Conservation (phyloP, 1,139 yeast species). For the Nakaseomyces glabratus region DNA sequence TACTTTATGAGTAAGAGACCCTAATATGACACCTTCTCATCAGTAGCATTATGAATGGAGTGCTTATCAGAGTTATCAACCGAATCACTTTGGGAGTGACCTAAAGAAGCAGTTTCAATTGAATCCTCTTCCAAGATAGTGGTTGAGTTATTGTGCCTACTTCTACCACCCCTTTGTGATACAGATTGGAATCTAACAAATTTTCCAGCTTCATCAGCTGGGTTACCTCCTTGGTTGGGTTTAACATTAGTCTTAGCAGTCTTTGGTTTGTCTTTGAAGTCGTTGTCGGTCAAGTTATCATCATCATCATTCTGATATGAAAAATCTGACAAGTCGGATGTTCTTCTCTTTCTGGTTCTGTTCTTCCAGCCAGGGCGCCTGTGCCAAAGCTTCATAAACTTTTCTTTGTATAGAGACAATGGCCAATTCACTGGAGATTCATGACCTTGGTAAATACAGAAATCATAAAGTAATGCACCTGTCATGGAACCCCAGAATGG, state of each 20-base stretch:
- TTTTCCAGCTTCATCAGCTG: constrained; percentile 4
- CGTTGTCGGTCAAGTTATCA: constrained; percentile 2
- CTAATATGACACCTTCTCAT: too few species aligned
- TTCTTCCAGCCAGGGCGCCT: constrained; percentile 27
- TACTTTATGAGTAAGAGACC: too few species aligned
- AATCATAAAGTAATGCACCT: constrained; percentile 41
- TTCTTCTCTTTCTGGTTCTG: constrained; percentile 22
- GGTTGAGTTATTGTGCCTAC: constrained; percentile 20
- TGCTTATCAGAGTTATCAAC: constrained; percentile 13
- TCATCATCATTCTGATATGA: constrained; percentile 22
- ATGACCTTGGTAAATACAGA: constrained; percentile 40
- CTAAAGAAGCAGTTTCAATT: constrained; percentile 21
- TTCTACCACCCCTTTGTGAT: constrained; percentile 8
- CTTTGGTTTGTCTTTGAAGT: constrained; percentile 4
- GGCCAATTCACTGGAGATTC: constrained; percentile 43
- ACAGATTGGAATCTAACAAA: constrained; percentile 5
- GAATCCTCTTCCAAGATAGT: constrained; percentile 17
- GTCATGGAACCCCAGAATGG: constrained; percentile 38
- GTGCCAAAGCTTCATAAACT: constrained; percentile 22
- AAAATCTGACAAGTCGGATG: constrained; percentile 26
- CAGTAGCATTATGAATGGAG: constrained; percentile 10
- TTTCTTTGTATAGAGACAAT: constrained; percentile 21
- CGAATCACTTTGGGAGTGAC: constrained; percentile 15
- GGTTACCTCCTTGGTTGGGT: constrained; percentile 6
- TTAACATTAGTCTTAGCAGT: constrained; percentile 16